These are phyloP conservation scores for Penicillium goetzii DNA, from an alignment of 495 filamentous ascomycete genomes.

Conservation along the genomic window DNA sequence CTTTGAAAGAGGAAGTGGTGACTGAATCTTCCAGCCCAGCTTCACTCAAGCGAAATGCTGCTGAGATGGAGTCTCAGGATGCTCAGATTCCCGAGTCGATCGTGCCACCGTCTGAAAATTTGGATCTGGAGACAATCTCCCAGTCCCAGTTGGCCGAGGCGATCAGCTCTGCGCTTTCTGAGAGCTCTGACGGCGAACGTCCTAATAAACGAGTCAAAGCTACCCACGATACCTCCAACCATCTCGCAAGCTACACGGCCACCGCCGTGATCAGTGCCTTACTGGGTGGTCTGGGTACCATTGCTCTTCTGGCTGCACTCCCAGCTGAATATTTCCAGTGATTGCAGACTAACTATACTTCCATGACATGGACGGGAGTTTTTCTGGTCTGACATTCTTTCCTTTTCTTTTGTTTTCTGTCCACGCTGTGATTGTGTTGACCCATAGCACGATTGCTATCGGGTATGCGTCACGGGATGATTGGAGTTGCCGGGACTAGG, in stretches of 20 bases:
- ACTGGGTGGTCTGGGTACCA: conserved; percentile 53
- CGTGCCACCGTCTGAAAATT: conserved; percentile 30
- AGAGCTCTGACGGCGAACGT: conserved; percentile 25
- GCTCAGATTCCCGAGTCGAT: conserved; percentile 9
- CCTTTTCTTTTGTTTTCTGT: neutral
- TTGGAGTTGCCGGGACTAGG: conserved; percentile 11
- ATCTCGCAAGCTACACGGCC: conserved; percentile 44
- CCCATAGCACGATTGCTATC: neutral
- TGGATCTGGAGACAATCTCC: conserved; percentile 28
- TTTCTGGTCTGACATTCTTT: neutral
- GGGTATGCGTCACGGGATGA: conserved; percentile 7
- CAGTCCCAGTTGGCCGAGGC: conserved; percentile 21
- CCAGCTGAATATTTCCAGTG: conserved; percentile 47
- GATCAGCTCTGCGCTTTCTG: conserved; percentile 25
- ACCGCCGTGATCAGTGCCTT: conserved; percentile 50
- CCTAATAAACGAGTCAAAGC: conserved; percentile 42
- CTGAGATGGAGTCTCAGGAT: conserved; percentile 35
- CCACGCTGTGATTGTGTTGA: neutral
- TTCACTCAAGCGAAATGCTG: conserved; percentile 40
- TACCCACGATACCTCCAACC: conserved; percentile 19
- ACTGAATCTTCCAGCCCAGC: neutral
- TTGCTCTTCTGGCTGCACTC: conserved; percentile 52
- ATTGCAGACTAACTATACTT: conserved; percentile 7
- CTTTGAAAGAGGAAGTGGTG: neutral
- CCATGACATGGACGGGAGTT: neutral